Base-by-base conservation (phyloP, 2,329 filamentous ascomycete species). In the Diaporthe longicolla region DNA sequence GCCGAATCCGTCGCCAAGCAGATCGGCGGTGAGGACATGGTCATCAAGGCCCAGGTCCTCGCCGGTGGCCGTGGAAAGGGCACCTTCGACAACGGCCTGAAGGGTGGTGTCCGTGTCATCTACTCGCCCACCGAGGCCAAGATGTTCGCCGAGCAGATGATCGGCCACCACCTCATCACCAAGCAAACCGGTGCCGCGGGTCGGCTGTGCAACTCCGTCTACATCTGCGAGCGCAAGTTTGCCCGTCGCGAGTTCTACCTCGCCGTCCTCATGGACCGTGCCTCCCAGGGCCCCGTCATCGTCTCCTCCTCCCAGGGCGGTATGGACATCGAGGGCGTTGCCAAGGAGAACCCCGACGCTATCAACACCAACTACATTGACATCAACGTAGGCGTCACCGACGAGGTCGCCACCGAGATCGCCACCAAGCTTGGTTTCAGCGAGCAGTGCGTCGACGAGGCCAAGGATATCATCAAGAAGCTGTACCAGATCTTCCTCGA, bases 171-270 rank as follows among this genome's bases (percentile, higher is more conserved):
- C 88, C 95, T 99, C 86, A 91, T 99, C 87, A 99, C 97, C 85
- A 99, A 99, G 92, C 97, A 99, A 90, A 99, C 97, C 74, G 97
- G 97, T 84, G 94, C 96, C 80, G 91, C 86, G 80, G 97, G 97
- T 83, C 95, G 97, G 84, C 91, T 97, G 84, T 99, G 97, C 91
- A 98, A 94, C 86, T 91, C 95, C 77, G 97, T 99, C 83, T 98
- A 97, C 89, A 98, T 99, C 84, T 97, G 96, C 87, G 97, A 99
- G 91, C 95, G 97, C 90, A 99, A 99, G 90, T 99, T 98, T 83
- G 97, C 97, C 80, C 95, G 97, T 79, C 93, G 97, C 83, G 97
- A 99, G 87, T 99, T 99, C 89, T 99, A 99, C 89, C 93, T 99
- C 74, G 97, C 97, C 82, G 93, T 99, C 82, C 93, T 99, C 81